Conservation (phyloP, 768 basidiomycete species). For the Russula sp. region DNA sequence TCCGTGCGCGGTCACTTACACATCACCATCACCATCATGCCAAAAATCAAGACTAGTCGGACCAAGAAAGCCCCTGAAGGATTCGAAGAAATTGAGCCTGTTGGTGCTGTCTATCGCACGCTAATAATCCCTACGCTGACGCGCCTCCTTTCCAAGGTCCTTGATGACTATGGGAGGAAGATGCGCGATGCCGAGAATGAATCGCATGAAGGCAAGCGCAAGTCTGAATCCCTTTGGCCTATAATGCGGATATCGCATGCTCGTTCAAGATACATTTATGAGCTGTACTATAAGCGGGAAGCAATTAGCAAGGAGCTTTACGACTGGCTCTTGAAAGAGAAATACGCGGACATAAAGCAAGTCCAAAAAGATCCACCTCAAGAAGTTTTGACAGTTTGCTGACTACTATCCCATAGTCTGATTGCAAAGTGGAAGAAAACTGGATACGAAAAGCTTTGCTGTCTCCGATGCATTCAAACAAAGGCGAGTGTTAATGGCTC, state of each 20-base stretch:
- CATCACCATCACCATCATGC: conserved; percentile 48
- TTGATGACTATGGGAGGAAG: conserved; percentile 98
- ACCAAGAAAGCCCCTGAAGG: conserved; percentile 95
- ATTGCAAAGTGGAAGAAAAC: conserved; percentile 99
- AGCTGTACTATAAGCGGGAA: conserved; percentile 97
- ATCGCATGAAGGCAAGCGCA: conserved; percentile 96
- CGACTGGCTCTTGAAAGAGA: conserved; percentile 96
- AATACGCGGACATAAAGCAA: conserved; percentile 94
- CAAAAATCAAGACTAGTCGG: conserved; percentile 86
- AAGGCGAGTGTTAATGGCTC: conserved; percentile 42
- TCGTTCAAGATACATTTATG: conserved; percentile 94
- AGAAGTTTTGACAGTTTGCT: neutral
- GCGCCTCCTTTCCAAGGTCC: conserved; percentile 48
- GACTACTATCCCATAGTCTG: conserved; percentile 45
- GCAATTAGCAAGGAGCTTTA: conserved; percentile 90
- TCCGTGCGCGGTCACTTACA: neutral
- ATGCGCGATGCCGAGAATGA: conserved; percentile 99
- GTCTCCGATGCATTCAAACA: conserved; percentile 93
- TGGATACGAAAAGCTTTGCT: conserved; percentile 98
- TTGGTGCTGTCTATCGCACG: conserved; percentile 31
- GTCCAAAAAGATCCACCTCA: conserved; percentile 29
- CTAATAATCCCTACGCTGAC: neutral
- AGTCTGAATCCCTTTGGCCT: conserved; percentile 89
- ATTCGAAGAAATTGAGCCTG: conserved; percentile 86
- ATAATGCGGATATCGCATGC: conserved; percentile 98